Base-by-base conservation (phyloP, 192 early-diverging fungal genomes). In the Blastocladiella britannica region DNA sequence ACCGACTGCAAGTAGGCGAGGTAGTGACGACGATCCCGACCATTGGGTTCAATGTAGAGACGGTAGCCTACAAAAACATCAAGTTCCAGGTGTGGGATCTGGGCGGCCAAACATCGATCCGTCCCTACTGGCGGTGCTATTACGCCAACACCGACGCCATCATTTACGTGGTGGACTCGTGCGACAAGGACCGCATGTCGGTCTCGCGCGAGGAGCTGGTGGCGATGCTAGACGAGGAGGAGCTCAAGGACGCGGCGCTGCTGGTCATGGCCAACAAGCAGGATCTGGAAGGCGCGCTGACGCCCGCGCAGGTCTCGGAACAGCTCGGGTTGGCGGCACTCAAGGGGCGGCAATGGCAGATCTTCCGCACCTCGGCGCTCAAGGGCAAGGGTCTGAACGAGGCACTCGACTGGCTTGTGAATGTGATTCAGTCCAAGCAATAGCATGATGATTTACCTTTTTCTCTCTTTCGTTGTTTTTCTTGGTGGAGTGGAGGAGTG, bases 41-140 rank as follows among this genome's bases (percentile, higher is more conserved):
- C 69, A 88, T 80, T 58, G 78, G 78, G 25, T 80, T 80, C 67
- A 80, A 20, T 47, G 88, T 93, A 25, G 93, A 93, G 65, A 93
- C 93, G 8, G 86, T 96, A 37, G 75, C 80, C 29, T 93, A 89
- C 73, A 95, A 94, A 59, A 97, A 97, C 72, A 86, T 97, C 67
- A 93, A 92, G 69, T 95, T 97, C 76, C 89, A 93, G 73, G 94
- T 92, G 51, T 91, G 93, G 93, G 89, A 97, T 72, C 66, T 92
- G 51, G 91, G 90, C 47, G 89, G 89, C 28, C 92, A 93, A 61
- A 88, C 85, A 5, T 82, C 74, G 22, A 88, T 91, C 60, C 78
- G 83, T 28, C 94, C 94, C 4, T 95, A 94, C 69, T 97, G 94
- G 94, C 78, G 94, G 66, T 94, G 91, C 78, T 97, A 97, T 74